phyloP scores from a whole-genome alignment of 2,329 filamentous ascomycete genomes.

The Chaetomium sp. region DNA sequence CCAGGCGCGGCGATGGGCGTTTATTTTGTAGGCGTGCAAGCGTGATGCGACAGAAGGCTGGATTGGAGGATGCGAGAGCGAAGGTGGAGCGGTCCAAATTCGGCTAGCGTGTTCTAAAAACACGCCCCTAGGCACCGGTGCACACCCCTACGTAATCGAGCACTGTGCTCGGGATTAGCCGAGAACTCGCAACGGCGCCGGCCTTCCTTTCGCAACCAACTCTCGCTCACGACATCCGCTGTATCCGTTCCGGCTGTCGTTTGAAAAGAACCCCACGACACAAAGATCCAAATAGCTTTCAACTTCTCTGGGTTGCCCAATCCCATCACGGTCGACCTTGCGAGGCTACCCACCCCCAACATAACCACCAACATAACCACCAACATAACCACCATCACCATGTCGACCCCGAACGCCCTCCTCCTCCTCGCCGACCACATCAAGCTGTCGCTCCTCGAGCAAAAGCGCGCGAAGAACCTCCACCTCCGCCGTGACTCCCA shows the following conservation, averaged over 20 bases:
- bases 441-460: conserved; percentile 89
- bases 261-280: too few species aligned
- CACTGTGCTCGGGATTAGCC: too few species aligned
- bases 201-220: too few species aligned
- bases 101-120: too few species aligned
- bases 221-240: too few species aligned
- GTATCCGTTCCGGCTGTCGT: too few species aligned
- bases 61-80: neutral
- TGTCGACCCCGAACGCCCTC: conserved; percentile 66
- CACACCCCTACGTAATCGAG: too few species aligned
- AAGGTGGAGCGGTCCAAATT: neutral
- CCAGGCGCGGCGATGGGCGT: neutral
- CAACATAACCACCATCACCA: conserved; percentile 23
- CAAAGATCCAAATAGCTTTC: too few species aligned
- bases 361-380: neutral
- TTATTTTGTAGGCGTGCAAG: conserved; percentile 23
- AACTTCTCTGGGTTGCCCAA: too few species aligned
- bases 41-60: neutral
- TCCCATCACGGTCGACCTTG: too few species aligned
- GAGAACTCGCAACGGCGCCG: too few species aligned
- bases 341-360: neutral
- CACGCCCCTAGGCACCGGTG: too few species aligned
- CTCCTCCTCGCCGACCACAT: conserved; percentile 93
- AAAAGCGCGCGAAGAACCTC: conserved; percentile 76
- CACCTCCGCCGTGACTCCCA: conserved; percentile 73